These are phyloP conservation scores for Allantophomopsis cytisporea DNA, from an alignment of 2,329 filamentous ascomycete species.

Conservation along the genomic window DNA sequence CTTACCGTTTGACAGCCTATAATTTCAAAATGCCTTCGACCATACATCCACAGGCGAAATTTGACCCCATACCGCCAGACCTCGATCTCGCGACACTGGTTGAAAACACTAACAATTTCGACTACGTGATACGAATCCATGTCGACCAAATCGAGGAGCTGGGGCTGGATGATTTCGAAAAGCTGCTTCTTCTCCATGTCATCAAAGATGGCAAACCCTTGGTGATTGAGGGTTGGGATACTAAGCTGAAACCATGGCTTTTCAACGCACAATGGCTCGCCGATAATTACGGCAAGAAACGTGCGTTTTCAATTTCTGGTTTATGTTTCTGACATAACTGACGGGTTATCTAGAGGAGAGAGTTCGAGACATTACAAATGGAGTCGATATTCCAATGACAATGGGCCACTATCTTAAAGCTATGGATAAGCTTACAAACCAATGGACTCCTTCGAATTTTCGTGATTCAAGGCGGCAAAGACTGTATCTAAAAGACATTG, in stretches of 20 bases:
- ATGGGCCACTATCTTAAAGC: constrained; percentile 84
- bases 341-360: constrained; percentile 52
- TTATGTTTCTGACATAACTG: background rate
- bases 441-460: constrained; percentile 65
- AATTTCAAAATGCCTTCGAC: constrained; percentile 52
- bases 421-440: constrained; percentile 70
- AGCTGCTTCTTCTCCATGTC: constrained; percentile 71
- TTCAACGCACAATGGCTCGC: constrained; percentile 76
- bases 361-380: constrained; percentile 66
- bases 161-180: constrained; percentile 70
- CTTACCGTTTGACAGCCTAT: too few relatives aligned
- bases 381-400: constrained; percentile 68
- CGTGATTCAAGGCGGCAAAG: constrained; percentile 70
- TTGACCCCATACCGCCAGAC: constrained; percentile 80
- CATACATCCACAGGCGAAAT: constrained; percentile 70
- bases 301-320: constrained; percentile 29
- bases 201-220: constrained; percentile 76
- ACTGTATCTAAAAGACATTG: constrained; percentile 93
- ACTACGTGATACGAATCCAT: constrained; percentile 72
- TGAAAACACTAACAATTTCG: constrained; percentile 68
- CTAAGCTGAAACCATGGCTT: constrained; percentile 58
- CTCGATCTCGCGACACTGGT: constrained; percentile 68
- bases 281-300: constrained; percentile 64
- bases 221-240: constrained; percentile 81
- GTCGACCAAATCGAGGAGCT: constrained; percentile 66